Base-by-base conservation (phyloP, 2,329 filamentous ascomycete species). In the Penicillium frequentans region DNA sequence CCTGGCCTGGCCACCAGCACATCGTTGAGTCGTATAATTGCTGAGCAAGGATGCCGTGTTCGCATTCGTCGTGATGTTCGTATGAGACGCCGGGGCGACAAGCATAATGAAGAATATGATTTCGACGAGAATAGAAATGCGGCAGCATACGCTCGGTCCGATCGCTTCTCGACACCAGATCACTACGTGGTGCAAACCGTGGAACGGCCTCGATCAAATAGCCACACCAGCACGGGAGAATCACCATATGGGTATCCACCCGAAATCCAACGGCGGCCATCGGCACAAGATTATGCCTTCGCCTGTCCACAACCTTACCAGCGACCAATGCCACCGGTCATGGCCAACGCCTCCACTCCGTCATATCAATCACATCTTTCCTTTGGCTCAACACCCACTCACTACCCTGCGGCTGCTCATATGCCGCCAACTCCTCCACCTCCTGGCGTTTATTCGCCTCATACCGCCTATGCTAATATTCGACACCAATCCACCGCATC, bases 31-130 rank as follows among this genome's bases (percentile, higher is more conserved):
- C 89, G 93, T 61, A 89, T 91, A 35, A 92, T 99, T 44, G 93
- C 93, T 19, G 93, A 99, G 75, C 95, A 99, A 76, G 95, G 95
- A 57, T 98, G 95, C 75, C 91, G 93, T 64, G 95, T 99, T 27
- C 89, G 95, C 46, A 99, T 99, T 68, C 86, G 95, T 55, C 90
- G 95, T 62, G 95, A 98, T 76, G 91, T 96, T 7, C 87, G 92
- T 56, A 96, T 96, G 90, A 87, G 92, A 75, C 88, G 91, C 70
- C 87, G 91, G 37, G 90, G 91, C 58, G 84, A 84, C 59, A 93
- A 93, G 77, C 77, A 81, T 11, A 79, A 79, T 49, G 84, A 86
- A 63, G 86, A 89, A 23, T 89, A 87, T 70, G 86, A 90, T n/a
- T 88, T 84, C 58, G 82, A 85, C 13, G 82, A 83, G 10, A 80